These are phyloP conservation scores for Brassica napus DNA, from an alignment of 345 rosid species.

Conservation along the genomic window DNA sequence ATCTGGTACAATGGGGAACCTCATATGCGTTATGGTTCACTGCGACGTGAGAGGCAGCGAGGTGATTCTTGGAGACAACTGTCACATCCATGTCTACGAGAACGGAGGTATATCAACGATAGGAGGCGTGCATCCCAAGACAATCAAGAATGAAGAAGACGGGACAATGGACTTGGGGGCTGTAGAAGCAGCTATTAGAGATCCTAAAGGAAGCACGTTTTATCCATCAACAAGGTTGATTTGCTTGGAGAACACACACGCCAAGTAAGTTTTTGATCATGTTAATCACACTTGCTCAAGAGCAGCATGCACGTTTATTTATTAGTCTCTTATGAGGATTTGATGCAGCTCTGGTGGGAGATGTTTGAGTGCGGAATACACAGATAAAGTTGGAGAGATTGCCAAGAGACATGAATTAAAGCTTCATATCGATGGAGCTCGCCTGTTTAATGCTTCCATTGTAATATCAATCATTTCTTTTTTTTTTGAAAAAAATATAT, in stretches of 20 bases:
- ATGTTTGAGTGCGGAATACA: constrained; percentile 79
- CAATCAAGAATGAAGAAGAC: constrained; percentile 45
- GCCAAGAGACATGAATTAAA: constrained; percentile 82
- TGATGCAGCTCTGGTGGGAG: constrained; percentile 77
- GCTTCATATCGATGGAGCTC: too few relatives aligned
- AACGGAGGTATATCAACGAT: constrained; percentile 87
- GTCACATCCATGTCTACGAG: constrained; percentile 80
- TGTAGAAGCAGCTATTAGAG: constrained; percentile 83
- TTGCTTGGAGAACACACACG: constrained; percentile 93
- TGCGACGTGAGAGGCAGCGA: constrained; percentile 47
- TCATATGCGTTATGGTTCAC: constrained; percentile 82
- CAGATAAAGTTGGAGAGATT: constrained; percentile 67
- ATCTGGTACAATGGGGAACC: constrained; percentile 97
- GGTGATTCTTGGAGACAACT: constrained; percentile 79
- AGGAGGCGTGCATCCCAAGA: constrained; percentile 37
- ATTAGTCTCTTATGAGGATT: neutral
- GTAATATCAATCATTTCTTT: constrained; percentile 41
- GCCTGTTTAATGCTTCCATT: constrained; percentile 83
- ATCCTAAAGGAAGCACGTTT: constrained; percentile 63
- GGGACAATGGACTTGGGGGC: constrained; percentile 77
- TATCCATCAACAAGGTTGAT: constrained; percentile 85
- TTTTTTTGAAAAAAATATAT: neutral
- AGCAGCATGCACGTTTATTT: too few relatives aligned
- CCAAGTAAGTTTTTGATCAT: constrained; percentile 54
- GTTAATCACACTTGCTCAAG: too few relatives aligned